These are phyloP conservation scores for Schrenkiella parvula DNA, from an alignment of 345 rosid species.

Conservation along the genomic window DNA sequence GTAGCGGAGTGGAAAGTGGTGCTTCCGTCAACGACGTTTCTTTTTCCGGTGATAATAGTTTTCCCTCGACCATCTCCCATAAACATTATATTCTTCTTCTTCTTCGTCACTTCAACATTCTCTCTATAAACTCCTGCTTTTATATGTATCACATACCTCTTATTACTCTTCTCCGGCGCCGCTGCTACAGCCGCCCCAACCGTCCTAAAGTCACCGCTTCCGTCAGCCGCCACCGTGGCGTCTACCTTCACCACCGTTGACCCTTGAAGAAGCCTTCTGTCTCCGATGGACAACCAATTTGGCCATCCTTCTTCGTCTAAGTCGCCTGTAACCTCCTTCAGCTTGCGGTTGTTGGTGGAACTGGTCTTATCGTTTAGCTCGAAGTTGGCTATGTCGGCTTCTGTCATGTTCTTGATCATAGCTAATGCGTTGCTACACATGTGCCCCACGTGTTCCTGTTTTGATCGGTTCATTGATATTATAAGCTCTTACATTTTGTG, in stretches of 20 bases:
- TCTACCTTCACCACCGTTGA: constrained; percentile 54
- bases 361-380: constrained; percentile 14
- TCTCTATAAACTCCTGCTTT: constrained; percentile 76
- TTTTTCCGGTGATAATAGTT: constrained; percentile 65
- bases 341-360: constrained; percentile 33
- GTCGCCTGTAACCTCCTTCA: constrained; percentile 29
- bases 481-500: not conserved
- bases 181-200: constrained; percentile 66
- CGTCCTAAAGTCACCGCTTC: constrained; percentile 64
- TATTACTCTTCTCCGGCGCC: constrained; percentile 60
- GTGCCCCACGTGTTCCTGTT: constrained; percentile 36
- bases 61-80: constrained; percentile 66
- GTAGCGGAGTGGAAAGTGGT: constrained; percentile 94
- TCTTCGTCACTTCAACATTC: constrained; percentile 69
- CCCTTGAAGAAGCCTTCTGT: constrained; percentile 64
- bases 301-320: constrained; percentile 53
- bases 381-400: constrained; percentile 38
- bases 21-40: constrained; percentile 70
- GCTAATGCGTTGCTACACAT: constrained; percentile 54
- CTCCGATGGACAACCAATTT: constrained; percentile 61
- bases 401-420: constrained; percentile 53
- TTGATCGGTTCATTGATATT: not conserved
- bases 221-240: constrained; percentile 79
- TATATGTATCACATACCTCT: constrained; percentile 60
- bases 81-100: constrained; percentile 69